Base-by-base conservation (phyloP, 805 yeast species). In the Yamadazyma nakazawae region DNA sequence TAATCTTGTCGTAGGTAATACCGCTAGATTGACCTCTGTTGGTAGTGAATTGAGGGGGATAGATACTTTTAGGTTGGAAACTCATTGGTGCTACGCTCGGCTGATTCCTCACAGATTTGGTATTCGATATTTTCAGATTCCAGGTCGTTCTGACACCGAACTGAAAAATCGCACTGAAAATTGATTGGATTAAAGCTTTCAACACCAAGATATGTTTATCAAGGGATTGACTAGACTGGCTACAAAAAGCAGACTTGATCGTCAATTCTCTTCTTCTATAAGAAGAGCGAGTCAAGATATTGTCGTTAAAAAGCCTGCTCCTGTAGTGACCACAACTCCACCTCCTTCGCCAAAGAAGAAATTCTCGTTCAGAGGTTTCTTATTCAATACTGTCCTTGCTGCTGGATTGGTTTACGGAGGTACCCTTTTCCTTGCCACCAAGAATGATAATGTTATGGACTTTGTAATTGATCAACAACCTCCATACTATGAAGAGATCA, bases 1-100 rank as follows among this genome's bases (percentile, higher is more conserved):
- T 71, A 47, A 75, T 72, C 18, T 75, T 59, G 62, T 91, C 96
- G 62, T 86, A 90, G 1, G 96, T 81, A 36, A 92, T 63, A 54
- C 82, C 90, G 3, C 85, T 81, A 10, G 85, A 72, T 44, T 76
- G 80, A 16, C 84, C 95, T 54, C 91, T 77, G 40, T 74, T 63
- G 2, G 99, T 90, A 19, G 80, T 54, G 0, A 98, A 98, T 54
- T 83, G 83, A 2, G 97, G 90, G 1, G 96, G 88, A 64, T 79
- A 75, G 31, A 67, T 51, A 19, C 54, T 43, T 10, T 54, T 34
- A 24, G 72, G 72, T 24, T 52, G 42, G 18, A 69, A 67, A 21
- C 68, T 47, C 69, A 65, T 66, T 28, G 32, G 11, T 9, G 5
- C 32, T 28, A 28, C 11, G 9, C 32, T 28, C 32, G 32, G 32